These are phyloP conservation scores for Termitomyces sp. DNA, from an alignment of 768 basidiomycete species.

Conservation along the genomic window DNA sequence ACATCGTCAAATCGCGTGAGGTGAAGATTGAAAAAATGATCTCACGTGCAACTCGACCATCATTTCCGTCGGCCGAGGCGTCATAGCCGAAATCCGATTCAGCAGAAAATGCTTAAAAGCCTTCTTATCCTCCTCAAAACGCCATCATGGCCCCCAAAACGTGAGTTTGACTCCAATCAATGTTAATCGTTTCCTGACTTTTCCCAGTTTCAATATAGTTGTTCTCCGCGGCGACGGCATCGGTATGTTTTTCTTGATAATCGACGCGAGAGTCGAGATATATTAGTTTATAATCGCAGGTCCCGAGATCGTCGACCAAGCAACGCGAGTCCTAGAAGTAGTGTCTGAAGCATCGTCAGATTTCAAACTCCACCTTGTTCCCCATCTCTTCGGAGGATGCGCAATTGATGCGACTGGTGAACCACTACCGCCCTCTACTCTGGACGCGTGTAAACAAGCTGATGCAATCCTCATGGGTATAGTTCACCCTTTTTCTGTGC, in stretches of 20 bases:
- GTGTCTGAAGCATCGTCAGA: conserved; percentile 59
- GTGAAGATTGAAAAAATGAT: conserved; percentile 12
- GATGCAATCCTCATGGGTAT: conserved; percentile 95
- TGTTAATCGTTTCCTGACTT: neutral
- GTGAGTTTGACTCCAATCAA: conserved; percentile 22
- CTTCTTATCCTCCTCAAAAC: neutral
- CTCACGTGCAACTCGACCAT: conserved; percentile 10
- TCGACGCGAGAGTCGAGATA: conserved; percentile 7
- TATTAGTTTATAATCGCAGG: conserved; percentile 35
- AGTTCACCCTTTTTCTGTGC: conserved; percentile 11
- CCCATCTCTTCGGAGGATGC: conserved; percentile 83
- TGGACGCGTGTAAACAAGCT: conserved; percentile 86
- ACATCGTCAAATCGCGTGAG: conserved; percentile 8
- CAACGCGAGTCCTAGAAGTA: conserved; percentile 73
- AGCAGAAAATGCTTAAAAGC: conserved; percentile 12
- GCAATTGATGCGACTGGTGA: conserved; percentile 89
- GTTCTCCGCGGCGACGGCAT: conserved; percentile 97
- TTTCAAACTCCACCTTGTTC: conserved; percentile 68
- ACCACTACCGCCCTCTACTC: conserved; percentile 77
- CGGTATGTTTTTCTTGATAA: conserved; percentile 39
- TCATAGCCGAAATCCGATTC: conserved; percentile 10
- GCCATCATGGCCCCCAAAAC: conserved; percentile 37
- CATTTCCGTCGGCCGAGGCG: conserved; percentile 11
- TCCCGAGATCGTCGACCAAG: conserved; percentile 86
- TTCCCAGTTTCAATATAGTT: conserved; percentile 74